Percentiles rank a stretch among this genome's conserved stretches.
These are phyloP conservation scores for Dictyostelium capitatum DNA, from an alignment of 78 protist species.

Conservation along the genomic window DNA sequence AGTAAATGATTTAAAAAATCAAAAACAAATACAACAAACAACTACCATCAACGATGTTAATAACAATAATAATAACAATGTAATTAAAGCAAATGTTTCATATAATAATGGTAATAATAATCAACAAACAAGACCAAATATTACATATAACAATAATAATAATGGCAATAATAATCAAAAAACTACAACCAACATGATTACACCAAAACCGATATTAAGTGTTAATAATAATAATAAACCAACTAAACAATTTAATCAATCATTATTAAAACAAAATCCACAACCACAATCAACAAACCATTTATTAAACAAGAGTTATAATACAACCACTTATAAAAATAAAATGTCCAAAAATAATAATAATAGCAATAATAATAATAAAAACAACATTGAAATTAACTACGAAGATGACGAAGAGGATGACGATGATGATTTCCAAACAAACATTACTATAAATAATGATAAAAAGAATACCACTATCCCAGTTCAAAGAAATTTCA, in stretches of 20 bases:
- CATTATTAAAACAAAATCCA: background rate
- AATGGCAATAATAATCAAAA: too few species aligned
- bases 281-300: constrained; percentile 3
- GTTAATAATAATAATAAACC: too few species aligned
- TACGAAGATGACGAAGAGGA: background rate
- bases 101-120: background rate
- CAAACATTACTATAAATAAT: background rate
- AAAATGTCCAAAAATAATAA: background rate
- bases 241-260: background rate
- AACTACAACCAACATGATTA: too few species aligned
- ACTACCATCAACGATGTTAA: background rate
- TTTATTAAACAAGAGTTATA: background rate
- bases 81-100: background rate
- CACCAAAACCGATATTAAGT: too few species aligned
- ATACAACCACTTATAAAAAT: background rate
- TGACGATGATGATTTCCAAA: background rate
- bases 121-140: background rate
- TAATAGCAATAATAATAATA: background rate
- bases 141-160: background rate
- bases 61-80: background rate
- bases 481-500: constrained; percentile 18
- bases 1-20: background rate
- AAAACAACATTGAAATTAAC: background rate
- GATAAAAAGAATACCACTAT: too few species aligned
- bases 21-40: background rate